phyloP scores from a whole-genome alignment of 345 rosid species.

The Eucalyptus cloeziana region DNA sequence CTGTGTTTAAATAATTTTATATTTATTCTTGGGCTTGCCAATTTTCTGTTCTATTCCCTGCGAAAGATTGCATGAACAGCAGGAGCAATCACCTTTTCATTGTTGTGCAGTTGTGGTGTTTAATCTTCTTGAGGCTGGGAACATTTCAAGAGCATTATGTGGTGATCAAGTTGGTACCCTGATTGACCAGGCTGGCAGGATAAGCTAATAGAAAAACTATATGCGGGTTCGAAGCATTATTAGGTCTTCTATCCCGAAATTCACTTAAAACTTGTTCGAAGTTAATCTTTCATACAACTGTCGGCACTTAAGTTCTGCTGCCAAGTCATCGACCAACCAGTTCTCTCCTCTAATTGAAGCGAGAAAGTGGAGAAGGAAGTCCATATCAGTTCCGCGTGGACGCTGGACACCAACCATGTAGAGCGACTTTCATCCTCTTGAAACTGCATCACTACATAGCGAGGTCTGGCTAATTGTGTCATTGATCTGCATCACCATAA shows the following conservation, averaged over 20 bases:
- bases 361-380: background rate
- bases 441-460: background rate
- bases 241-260: background rate
- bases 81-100: background rate
- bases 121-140: conserved; percentile 78
- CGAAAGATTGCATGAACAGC: background rate
- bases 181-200: conserved; percentile 54
- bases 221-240: background rate
- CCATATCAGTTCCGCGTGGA: background rate
- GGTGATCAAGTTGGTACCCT: conserved; percentile 88
- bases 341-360: background rate
- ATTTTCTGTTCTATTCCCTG: background rate
- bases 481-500: background rate
- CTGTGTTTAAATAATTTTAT: too few relatives aligned
- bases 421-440: background rate
- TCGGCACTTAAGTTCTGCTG: background rate
- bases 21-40: background rate
- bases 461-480: background rate
- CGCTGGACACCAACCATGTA: background rate
- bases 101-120: conserved; percentile 59
- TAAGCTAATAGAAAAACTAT: background rate
- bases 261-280: background rate
- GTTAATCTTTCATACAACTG: background rate
- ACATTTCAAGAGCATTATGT: conserved; percentile 70
- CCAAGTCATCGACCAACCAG: background rate